A percentile compares a stretch with the other conserved stretches of the same genome.
phyloP scores from a whole-genome alignment of 1,284 basidiomycete species.

The Apiotrichum brassicae region DNA sequence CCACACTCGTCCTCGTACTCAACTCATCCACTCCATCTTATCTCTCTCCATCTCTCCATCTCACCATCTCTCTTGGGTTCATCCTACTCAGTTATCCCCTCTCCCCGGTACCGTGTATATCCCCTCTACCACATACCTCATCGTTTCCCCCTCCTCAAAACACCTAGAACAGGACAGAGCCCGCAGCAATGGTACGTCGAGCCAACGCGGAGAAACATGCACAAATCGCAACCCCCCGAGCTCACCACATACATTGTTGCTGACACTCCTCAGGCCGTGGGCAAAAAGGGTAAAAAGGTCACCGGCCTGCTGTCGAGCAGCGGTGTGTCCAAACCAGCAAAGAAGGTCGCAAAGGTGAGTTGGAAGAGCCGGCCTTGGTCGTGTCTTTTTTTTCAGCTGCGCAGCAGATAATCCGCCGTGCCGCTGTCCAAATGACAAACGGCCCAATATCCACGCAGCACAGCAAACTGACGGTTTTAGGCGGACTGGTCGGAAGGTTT shows the following conservation, averaged over 20 bases:
- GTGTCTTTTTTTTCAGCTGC: too few species aligned
- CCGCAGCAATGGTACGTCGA: not conserved
- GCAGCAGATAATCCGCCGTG: too few species aligned
- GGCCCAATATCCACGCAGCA: too few species aligned
- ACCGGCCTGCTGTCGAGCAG: conserved; percentile 57
- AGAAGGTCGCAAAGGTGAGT: conserved; percentile 19
- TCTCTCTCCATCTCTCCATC: too few species aligned
- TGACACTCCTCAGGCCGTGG: conserved; percentile 59
- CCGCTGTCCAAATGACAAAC: too few species aligned
- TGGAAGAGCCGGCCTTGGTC: not conserved
- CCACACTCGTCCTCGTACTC: too few species aligned
- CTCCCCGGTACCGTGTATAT: too few species aligned
- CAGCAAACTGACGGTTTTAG: conserved; percentile 51
- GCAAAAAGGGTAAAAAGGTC: conserved; percentile 85
- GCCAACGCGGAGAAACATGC: not conserved
- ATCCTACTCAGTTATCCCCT: not conserved
- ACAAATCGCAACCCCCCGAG: too few species aligned
- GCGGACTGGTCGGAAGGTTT: conserved; percentile 98
- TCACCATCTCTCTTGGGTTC: too few species aligned
- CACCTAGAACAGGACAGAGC: not conserved
- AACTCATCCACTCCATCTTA: too few species aligned
- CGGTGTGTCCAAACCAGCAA: conserved; percentile 21
- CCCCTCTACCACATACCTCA: too few species aligned
- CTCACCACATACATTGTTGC: not conserved
- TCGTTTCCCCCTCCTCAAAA: too few species aligned